Evolutionary conservation across 2,329 filamentous ascomycete genomes (phyloP).

Genomic region (Colletotrichum limetticola): DNA sequence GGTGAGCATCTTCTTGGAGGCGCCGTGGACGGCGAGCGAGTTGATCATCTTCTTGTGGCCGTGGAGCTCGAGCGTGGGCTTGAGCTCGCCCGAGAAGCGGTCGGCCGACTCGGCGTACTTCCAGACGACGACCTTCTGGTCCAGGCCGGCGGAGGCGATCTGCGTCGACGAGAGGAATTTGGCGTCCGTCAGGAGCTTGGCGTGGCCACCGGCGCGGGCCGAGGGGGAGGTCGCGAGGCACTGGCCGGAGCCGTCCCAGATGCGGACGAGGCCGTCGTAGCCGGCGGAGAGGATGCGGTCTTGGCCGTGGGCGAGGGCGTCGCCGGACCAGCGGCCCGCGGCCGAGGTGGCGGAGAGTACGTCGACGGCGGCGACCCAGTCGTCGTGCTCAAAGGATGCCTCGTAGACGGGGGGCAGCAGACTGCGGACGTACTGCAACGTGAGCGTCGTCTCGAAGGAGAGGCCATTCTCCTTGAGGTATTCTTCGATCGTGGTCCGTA

Average conservation of each 20-base stretch:
- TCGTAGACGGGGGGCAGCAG: constrained; percentile 90
- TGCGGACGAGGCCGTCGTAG: constrained; percentile 87
- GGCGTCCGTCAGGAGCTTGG: constrained; percentile 81
- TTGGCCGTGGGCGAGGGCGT: constrained; percentile 62
- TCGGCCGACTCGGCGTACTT: constrained; percentile 79
- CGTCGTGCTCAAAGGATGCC: constrained; percentile 94
- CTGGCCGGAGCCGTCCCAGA: constrained; percentile 92
- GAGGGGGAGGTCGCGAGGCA: constrained; percentile 81
- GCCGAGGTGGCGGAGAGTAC: constrained; percentile 76
- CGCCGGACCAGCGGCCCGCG: constrained; percentile 66
- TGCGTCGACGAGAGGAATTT: constrained; percentile 83
- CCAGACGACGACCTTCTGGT: constrained; percentile 90
- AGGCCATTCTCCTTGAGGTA: constrained; percentile 89
- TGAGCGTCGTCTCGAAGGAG: constrained; percentile 86
- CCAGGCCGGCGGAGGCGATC: constrained; percentile 84
- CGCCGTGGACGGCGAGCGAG: constrained; percentile 77
- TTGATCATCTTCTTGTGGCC: constrained; percentile 83
- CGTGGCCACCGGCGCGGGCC: constrained; percentile 76
- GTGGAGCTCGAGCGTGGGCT: constrained; percentile 82
- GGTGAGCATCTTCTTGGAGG: constrained; percentile 82
- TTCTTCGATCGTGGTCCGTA: constrained; percentile 89
- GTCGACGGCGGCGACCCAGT: constrained; percentile 93
- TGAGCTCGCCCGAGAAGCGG: constrained; percentile 70
- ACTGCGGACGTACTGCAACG: constrained; percentile 92
- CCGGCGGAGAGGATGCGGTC: constrained; percentile 89